Conservation (phyloP, 192 early-diverging fungal genomes). For the Coemansia sp. region DNA sequence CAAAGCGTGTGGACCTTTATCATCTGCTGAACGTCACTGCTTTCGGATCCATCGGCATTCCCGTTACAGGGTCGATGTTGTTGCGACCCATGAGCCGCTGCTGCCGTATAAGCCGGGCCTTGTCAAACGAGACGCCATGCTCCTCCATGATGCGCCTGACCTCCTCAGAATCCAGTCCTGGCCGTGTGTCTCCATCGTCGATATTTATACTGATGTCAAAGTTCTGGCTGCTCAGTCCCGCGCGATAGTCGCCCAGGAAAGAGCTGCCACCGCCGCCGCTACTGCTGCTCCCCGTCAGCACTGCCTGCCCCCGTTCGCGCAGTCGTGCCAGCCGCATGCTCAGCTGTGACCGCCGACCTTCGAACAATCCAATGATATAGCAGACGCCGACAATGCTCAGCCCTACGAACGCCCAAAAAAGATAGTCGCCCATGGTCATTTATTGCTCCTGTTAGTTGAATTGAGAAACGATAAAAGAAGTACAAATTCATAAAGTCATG, state of each 20-base stretch:
- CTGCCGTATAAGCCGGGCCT: constrained; percentile 51
- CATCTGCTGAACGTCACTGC: constrained; percentile 42
- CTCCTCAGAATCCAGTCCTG: constrained; percentile 48
- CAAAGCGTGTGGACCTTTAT: background rate
- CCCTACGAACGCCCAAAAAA: constrained; percentile 33
- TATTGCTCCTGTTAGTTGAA: background rate
- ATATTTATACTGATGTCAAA: constrained; percentile 54
- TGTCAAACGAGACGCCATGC: constrained; percentile 49
- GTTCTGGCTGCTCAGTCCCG: constrained; percentile 44
- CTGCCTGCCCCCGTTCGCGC: constrained; percentile 13
- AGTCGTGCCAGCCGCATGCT: constrained; percentile 32
- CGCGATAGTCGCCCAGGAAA: constrained; percentile 44
- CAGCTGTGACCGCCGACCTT: constrained; percentile 28
- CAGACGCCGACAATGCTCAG: constrained; percentile 40
- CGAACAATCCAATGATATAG: constrained; percentile 43
- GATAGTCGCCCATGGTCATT: constrained; percentile 27
- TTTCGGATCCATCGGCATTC: constrained; percentile 51
- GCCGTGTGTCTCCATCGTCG: constrained; percentile 35
- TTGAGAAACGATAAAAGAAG: background rate
- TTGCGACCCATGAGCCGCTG: constrained; percentile 46
- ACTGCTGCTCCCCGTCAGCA: constrained; percentile 8
- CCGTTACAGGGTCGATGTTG: constrained; percentile 47
- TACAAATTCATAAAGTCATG: background rate
- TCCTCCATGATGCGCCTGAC: constrained; percentile 49
- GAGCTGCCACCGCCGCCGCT: background rate